phyloP scores from a whole-genome alignment of 2,329 filamentous ascomycete genomes.

The Mariannaea sp. region DNA sequence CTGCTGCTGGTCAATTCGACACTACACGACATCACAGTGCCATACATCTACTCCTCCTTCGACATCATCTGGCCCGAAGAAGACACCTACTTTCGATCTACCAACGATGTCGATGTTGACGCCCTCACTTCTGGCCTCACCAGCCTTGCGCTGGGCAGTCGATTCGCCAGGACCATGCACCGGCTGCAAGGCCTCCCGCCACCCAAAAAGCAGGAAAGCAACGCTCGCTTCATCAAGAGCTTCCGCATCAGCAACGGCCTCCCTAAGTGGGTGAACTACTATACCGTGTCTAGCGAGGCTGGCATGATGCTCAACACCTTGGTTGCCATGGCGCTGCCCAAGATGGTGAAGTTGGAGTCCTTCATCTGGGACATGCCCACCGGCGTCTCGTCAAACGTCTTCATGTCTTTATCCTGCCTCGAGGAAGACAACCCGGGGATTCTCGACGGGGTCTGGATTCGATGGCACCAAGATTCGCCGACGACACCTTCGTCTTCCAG shows the following conservation, averaged over 20 bases:
- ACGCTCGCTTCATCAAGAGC: conserved; percentile 18
- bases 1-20: conserved; percentile 19
- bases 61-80: conserved; percentile 20
- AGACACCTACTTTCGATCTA: conserved; percentile 2
- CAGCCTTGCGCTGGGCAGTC: conserved; percentile 17
- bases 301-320: conserved; percentile 27
- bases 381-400: conserved; percentile 22
- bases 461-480: conserved; percentile 16
- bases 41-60: conserved; percentile 18
- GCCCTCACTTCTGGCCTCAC: conserved; percentile 22
- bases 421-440: conserved; percentile 7
- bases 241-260: conserved; percentile 21
- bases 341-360: conserved; percentile 23
- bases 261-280: conserved; percentile 17
- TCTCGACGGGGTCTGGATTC: conserved; percentile 22
- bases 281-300: conserved; percentile 11
- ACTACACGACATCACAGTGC: conserved; percentile 17
- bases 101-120: conserved; percentile 10
- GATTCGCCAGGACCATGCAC: conserved; percentile 17
- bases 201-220: conserved; percentile 6
- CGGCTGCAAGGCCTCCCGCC: conserved; percentile 15
- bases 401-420: conserved; percentile 23
- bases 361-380: conserved; percentile 27
- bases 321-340: conserved; percentile 20
- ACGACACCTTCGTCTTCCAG: conserved; percentile 14